A percentile compares a stretch with the other conserved stretches of the same genome.
Evolutionary conservation across 108 stramenopile genomes (phyloP).

Genomic region (Fragilaria crotonensis): DNA sequence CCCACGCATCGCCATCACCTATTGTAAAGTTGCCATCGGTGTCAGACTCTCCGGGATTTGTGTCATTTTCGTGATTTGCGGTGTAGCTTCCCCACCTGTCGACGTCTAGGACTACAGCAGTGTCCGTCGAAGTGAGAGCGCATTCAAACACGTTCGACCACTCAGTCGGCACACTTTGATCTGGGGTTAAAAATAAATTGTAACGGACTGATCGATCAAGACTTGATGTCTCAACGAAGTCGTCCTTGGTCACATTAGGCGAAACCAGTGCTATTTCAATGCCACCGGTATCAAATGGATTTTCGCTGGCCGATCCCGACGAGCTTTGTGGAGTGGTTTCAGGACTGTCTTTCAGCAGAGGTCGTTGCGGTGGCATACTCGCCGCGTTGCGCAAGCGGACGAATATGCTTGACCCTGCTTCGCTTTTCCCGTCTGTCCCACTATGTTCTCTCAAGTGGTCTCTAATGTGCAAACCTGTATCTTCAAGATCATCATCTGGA

Average conservation of each 20-base stretch:
- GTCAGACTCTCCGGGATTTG: not conserved
- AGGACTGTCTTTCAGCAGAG: not conserved
- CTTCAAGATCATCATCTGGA: not conserved
- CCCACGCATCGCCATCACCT: not conserved
- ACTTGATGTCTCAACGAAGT: no score
- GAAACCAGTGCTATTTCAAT: not conserved
- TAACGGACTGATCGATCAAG: not conserved
- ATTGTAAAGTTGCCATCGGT: not conserved
- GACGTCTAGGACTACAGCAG: not conserved
- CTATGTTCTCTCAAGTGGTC: not conserved
- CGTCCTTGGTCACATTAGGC: not conserved
- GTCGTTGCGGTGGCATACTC: not conserved
- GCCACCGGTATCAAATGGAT: not conserved
- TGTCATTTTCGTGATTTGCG: not conserved
- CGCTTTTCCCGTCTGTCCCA: not conserved
- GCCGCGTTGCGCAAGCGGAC: not conserved
- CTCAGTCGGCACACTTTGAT: not conserved
- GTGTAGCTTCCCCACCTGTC: not conserved
- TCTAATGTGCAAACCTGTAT: not conserved
- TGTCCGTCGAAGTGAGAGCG: not conserved
- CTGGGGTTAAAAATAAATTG: not conserved
- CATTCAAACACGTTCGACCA: not conserved
- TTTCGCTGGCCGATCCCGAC: no score
- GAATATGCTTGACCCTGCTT: not conserved
- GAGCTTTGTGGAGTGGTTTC: no score